These are phyloP conservation scores for Vitis rotundifolia DNA, from an alignment of 164 flowering plant species.

Conservation along the genomic window DNA sequence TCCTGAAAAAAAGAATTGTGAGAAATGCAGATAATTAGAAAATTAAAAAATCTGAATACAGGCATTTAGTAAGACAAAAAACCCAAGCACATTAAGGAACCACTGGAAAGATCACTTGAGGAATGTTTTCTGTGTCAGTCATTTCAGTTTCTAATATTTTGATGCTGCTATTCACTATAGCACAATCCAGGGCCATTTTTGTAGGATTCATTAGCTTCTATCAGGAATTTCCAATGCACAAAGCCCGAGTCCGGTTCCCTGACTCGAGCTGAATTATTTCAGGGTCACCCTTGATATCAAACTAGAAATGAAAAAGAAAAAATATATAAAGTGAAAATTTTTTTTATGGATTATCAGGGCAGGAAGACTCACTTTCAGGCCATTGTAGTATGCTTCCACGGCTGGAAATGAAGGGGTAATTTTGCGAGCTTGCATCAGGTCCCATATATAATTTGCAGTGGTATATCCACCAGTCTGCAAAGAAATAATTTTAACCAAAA, in stretches of 20 bases:
- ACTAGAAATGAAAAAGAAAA: background rate
- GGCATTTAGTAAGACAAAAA: background rate
- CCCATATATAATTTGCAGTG: slow-evolving; percentile 88
- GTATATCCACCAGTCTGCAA: slow-evolving; percentile 86
- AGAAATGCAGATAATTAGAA: too few relatives aligned
- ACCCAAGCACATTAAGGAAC: background rate
- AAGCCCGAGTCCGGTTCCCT: too few relatives aligned
- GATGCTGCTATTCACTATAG: too few relatives aligned
- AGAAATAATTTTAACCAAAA: slow-evolving; percentile 8
- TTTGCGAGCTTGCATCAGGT: slow-evolving; percentile 75
- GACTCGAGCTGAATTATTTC: too few relatives aligned
- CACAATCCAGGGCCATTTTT: too few relatives aligned
- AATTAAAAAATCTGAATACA: background rate
- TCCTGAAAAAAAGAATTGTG: slow-evolving; percentile 36
- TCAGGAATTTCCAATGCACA: too few relatives aligned
- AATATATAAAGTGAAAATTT: background rate
- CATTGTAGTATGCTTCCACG: slow-evolving; percentile 78
- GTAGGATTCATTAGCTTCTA: too few relatives aligned
- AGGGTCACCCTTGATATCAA: too few relatives aligned
- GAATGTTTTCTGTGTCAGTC: too few relatives aligned
- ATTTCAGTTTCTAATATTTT: too few relatives aligned
- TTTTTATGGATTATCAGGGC: background rate
- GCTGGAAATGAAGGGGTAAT: slow-evolving; percentile 54
- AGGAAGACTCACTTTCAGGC: slow-evolving; percentile 59
- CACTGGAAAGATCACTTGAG: background rate